Base-by-base conservation (phyloP, 1,139 yeast species). In the Candida smagusa region DNA sequence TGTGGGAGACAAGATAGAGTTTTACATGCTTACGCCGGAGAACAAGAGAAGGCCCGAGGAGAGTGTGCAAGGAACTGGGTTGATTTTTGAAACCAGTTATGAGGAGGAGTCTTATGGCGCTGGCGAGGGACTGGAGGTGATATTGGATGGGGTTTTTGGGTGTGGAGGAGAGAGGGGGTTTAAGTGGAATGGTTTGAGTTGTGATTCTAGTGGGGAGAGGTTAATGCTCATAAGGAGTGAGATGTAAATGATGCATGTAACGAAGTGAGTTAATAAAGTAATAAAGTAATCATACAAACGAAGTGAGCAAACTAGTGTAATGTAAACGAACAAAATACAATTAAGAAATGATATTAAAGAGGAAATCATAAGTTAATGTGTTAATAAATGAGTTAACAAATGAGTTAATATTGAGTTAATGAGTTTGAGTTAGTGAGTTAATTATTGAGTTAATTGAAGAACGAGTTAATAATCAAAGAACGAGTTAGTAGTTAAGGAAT, bases 141-240 rank as follows among this genome's bases (percentile, higher is more conserved):
- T 50, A 4, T 28, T 49, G 9, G 59, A 52, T 13, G 53, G 54
- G 3, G 52, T 61, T 2, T 64, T 72, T 47, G 76, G 78, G 2
- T 52, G 70, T 37, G 81, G 81, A 1, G 58, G 72, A 31, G 81
- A 76, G 44, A 41, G 40, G 6, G 82, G 81, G 0, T 68, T 73
- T 42, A 42, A 37, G 7, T 51, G 60, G 36, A 60, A 75, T 44
- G 68, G 61, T 0, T 54, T 68, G 9, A 61, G 64, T 47, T 71
- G 72, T 51, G 54, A 53, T 26, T 64, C 78, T 1, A 59, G 68
- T 3, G 79, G 80, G 0, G 81, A 75, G 44, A 40, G 50, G 21
- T 27, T 56, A 22, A 42, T 45, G 22, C 42, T 53, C 22, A 22
- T 9, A 28, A 4, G 32, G 24, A 22, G 9, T 7, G 24, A 22